Percentiles rank a stretch among this genome's conserved stretches.
Evolutionary conservation across 768 basidiomycete genomes (phyloP).

Genomic region (Termitomyces sp.): DNA sequence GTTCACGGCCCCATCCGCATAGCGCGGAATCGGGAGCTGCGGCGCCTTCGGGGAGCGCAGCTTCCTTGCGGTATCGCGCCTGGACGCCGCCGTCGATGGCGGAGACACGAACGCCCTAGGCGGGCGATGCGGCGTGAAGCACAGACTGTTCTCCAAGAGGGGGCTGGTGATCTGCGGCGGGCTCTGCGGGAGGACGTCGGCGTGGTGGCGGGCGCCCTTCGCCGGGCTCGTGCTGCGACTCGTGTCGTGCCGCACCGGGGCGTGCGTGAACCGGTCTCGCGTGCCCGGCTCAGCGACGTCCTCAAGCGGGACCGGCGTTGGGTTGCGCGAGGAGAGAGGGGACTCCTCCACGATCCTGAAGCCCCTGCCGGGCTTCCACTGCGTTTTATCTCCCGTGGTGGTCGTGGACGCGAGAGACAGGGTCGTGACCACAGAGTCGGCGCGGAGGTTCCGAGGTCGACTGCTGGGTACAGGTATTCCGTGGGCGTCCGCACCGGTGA

Average conservation of each 20-base stretch:
- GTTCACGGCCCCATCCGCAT: slow-evolving; percentile 3
- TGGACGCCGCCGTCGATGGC: neutral
- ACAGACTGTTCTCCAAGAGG: slow-evolving; percentile 48
- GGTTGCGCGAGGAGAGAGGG: slow-evolving; percentile 12
- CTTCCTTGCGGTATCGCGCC: neutral
- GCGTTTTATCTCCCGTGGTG: slow-evolving; percentile 14
- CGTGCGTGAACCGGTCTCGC: slow-evolving; percentile 34
- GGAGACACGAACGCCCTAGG: neutral
- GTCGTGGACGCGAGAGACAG: slow-evolving; percentile 14
- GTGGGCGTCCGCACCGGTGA: neutral
- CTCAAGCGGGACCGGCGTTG: slow-evolving; percentile 8
- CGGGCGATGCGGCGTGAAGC: slow-evolving; percentile 36
- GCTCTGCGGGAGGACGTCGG: slow-evolving; percentile 38
- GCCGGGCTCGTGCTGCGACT: slow-evolving; percentile 17
- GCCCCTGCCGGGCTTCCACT: slow-evolving; percentile 27
- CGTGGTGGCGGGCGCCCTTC: slow-evolving; percentile 1
- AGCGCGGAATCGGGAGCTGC: slow-evolving; percentile 3
- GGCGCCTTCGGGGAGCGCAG: slow-evolving; percentile 1
- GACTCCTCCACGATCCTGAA: slow-evolving; percentile 39
- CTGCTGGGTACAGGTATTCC: neutral
- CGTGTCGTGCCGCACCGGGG: slow-evolving; percentile 26
- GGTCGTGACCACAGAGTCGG: slow-evolving; percentile 8
- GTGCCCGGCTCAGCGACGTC: slow-evolving; percentile 11
- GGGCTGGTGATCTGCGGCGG: slow-evolving; percentile 54
- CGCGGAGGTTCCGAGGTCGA: slow-evolving; percentile 6